A percentile compares a stretch with the other conserved stretches of the same genome.
Conservation (phyloP, 257 asterid species). For the Przewalskia tangutica region DNA sequence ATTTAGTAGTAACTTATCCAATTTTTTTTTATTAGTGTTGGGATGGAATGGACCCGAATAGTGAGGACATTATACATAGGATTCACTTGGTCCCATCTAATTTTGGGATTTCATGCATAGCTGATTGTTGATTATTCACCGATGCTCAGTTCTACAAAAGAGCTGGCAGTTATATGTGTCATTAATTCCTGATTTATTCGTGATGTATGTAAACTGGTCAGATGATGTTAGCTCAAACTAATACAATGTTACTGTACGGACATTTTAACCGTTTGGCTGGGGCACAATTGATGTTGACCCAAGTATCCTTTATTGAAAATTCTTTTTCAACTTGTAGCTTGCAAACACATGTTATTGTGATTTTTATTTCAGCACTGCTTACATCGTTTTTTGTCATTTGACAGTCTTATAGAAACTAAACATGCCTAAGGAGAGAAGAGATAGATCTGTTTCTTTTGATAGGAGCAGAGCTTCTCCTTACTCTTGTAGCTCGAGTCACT, state of each 20-base stretch:
- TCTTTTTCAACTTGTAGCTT: not conserved
- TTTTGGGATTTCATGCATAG: not conserved
- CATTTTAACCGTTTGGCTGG: not conserved
- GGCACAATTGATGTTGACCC: not conserved
- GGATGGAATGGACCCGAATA: not conserved
- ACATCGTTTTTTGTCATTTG: not conserved
- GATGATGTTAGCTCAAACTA: not conserved
- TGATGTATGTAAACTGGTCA: not conserved
- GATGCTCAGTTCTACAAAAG: not conserved
- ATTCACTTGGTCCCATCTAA: not conserved
- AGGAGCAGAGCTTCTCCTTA: constrained; percentile 56
- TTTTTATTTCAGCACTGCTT: not conserved
- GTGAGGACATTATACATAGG: not conserved
- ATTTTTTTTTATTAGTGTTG: not conserved
- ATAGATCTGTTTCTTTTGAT: constrained; percentile 55
- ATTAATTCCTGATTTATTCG: not conserved
- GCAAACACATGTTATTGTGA: not conserved
- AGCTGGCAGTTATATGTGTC: not conserved
- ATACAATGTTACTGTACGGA: not conserved
- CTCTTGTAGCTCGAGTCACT: constrained; percentile 43
- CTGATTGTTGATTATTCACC: not conserved
- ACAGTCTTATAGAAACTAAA: constrained; percentile 11
- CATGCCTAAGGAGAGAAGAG: constrained; percentile 80
- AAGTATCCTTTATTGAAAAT: not conserved
- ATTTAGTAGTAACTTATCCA: too few relatives aligned